phyloP scores from a whole-genome alignment of 495 filamentous ascomycete species.

The Astrocystis sublimbata region DNA sequence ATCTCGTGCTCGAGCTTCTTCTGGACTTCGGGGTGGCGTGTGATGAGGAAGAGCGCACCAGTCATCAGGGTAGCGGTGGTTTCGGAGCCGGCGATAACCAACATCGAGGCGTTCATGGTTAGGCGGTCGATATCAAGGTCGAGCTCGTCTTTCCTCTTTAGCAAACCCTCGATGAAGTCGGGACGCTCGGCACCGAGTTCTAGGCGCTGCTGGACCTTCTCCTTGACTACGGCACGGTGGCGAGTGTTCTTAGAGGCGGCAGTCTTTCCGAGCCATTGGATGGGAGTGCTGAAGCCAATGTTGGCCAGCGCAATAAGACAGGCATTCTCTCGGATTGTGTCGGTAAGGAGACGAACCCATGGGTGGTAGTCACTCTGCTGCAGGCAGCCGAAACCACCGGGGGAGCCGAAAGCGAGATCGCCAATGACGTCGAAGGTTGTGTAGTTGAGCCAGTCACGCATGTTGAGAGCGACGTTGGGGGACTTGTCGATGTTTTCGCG shows the following conservation, averaged over 20 bases:
- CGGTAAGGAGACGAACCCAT: slow-evolving; percentile 54
- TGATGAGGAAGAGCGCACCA: slow-evolving; percentile 53
- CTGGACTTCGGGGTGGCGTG: slow-evolving; percentile 46
- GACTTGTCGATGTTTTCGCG: slow-evolving; percentile 35
- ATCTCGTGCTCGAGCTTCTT: slow-evolving; percentile 53
- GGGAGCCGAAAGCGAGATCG: slow-evolving; percentile 60
- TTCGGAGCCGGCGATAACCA: slow-evolving; percentile 59
- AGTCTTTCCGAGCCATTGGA: slow-evolving; percentile 16
- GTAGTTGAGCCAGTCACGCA: slow-evolving; percentile 59
- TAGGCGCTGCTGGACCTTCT: slow-evolving; percentile 47
- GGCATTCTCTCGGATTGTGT: slow-evolving; percentile 37
- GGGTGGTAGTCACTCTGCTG: slow-evolving; percentile 50
- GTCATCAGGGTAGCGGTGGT: slow-evolving; percentile 61
- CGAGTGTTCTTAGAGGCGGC: slow-evolving; percentile 34
- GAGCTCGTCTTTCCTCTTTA: slow-evolving; percentile 48
- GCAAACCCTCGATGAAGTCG: slow-evolving; percentile 52
- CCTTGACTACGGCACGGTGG: slow-evolving; percentile 38
- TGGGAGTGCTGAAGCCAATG: slow-evolving; percentile 18
- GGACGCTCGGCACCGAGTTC: slow-evolving; percentile 39
- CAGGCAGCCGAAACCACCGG: slow-evolving; percentile 52
- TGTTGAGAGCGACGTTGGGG: slow-evolving; percentile 34
- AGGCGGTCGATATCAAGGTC: slow-evolving; percentile 37
- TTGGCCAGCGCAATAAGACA: slow-evolving; percentile 29
- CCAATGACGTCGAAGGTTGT: slow-evolving; percentile 65
- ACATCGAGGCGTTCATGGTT: slow-evolving; percentile 40